Percentiles rank a stretch among this genome's conserved stretches.
Conservation (phyloP, 352 stramenopile species). For the Phytopythium ostracodes region DNA sequence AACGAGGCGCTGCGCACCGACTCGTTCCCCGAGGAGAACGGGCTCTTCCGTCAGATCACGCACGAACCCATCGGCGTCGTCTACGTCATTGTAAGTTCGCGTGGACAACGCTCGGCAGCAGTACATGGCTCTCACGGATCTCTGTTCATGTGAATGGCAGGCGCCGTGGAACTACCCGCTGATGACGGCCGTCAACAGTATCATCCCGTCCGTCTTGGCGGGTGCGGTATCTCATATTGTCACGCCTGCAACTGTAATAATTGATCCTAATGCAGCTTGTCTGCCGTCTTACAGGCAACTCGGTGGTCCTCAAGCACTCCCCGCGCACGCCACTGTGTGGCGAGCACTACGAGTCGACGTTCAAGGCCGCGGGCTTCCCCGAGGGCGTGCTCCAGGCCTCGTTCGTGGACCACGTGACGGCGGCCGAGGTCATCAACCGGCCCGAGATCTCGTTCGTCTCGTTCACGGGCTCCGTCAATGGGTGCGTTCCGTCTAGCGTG, state of each 20-base stretch:
- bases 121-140: constrained; percentile 4
- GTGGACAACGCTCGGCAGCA: not conserved
- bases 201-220: constrained; percentile 77
- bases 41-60: constrained; percentile 75
- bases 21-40: constrained; percentile 57
- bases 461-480: constrained; percentile 79
- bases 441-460: constrained; percentile 72
- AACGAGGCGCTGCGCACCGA: constrained; percentile 56
- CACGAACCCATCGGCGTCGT: constrained; percentile 81
- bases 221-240: constrained; percentile 12
- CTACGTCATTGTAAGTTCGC: constrained; percentile 67
- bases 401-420: constrained; percentile 61
- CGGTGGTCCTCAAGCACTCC: constrained; percentile 79
- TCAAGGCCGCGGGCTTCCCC: constrained; percentile 60
- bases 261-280: not conserved
- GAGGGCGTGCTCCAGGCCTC: constrained; percentile 61
- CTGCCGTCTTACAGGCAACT: constrained; percentile 42
- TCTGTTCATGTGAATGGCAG: constrained; percentile 12
- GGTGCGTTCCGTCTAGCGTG: constrained; percentile 26
- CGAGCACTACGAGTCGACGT: constrained; percentile 71
- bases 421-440: constrained; percentile 64
- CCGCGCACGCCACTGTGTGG: constrained; percentile 74
- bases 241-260: too few relatives aligned
- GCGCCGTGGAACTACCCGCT: constrained; percentile 86
- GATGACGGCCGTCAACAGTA: constrained; percentile 85